A percentile compares a stretch with the other conserved stretches of the same genome.
These are phyloP conservation scores for Schwanniomyces vanrijiae DNA, from an alignment of 805 yeast species.

Conservation along the genomic window DNA sequence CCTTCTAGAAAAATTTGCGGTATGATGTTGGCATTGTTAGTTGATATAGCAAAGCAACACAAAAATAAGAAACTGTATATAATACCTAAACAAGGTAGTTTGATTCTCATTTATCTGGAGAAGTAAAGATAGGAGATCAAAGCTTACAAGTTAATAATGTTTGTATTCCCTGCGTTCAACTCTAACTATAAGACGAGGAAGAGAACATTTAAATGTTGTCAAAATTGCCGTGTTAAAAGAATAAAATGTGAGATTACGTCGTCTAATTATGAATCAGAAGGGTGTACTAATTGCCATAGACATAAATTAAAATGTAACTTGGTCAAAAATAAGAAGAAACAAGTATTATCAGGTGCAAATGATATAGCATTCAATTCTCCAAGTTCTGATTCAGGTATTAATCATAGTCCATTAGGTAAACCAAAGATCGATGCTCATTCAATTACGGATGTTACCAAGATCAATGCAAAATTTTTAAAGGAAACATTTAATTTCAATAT, in stretches of 20 bases:
- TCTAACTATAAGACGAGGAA: conserved; percentile 32
- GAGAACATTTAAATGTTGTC: conserved; percentile 34
- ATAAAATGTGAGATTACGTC: conserved; percentile 27
- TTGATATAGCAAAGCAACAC: neutral
- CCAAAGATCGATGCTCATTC: neutral
- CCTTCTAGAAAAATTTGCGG: too few species aligned
- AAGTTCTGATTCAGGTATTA: neutral
- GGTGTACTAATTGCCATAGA: conserved; percentile 29
- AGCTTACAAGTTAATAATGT: conserved; percentile 15
- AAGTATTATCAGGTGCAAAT: neutral
- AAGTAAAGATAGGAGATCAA: neutral
- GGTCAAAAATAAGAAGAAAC: conserved; percentile 1
- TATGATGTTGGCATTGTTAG: too few species aligned
- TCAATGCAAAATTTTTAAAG: conserved; percentile 15
- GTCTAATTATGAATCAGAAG: conserved; percentile 22
- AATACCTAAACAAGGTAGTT: neutral
- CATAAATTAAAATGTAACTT: conserved; percentile 20
- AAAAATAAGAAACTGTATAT: neutral
- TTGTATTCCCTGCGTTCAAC: conserved; percentile 38
- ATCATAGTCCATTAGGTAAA: neutral
- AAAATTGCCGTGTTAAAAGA: conserved; percentile 26
- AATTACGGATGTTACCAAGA: neutral
- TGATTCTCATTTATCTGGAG: neutral
- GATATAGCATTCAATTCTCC: neutral
- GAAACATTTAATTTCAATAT: conserved; percentile 24